Evolutionary conservation across 805 yeast species (phyloP), one percentile per base, ranked within the genome.

Genomic region (Yarrowia phangngaensis): DNA sequence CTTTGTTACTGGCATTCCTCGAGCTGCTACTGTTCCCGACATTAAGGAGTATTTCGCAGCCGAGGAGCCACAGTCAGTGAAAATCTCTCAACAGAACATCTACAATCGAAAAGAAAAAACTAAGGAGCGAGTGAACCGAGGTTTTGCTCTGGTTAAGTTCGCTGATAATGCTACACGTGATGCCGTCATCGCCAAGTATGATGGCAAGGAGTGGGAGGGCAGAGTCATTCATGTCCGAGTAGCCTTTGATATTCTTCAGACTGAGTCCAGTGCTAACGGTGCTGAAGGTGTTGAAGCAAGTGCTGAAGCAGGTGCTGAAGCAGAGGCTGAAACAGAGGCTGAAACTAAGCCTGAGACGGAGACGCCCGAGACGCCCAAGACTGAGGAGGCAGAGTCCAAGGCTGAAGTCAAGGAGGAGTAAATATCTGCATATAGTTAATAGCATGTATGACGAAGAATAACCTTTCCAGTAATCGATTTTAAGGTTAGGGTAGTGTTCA

Each of bases 131-230:
- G 46, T 24, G 43, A 53, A 9, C 59, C 63, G 52, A 28, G 47
- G 59, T 30, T 77, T 76, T 55, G 78, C 73, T 2, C 77, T 82
- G 60, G 76, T 79, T 54, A 75, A 74, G 55, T 78, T 81, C 56
- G 70, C 76, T 35, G 67, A 72, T 51, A 77, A 79, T 56, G 82
- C 75, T 34, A 71, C 72, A 31, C 95, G 86, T 59, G 66, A 74
- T 59, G 68, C 71, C 61, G 95, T 95, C n/a, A 76, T 85, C 53
- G 78, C 72, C 27, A 76, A 78, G 59, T 79, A 80, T 64, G 74
- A 82, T 55, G 94, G 87, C 47, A 72, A 71, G 59, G 74, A 71
- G 46, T 67, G 82, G 56, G 76, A 77, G 53, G 95, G 83, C 15
- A 34, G 48, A 20, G 45, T 38, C 43, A 76, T 84, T 63, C 71